Base-by-base conservation (phyloP, 371 early-diverging fungal genomes). In the Mucor circinelloides region DNA sequence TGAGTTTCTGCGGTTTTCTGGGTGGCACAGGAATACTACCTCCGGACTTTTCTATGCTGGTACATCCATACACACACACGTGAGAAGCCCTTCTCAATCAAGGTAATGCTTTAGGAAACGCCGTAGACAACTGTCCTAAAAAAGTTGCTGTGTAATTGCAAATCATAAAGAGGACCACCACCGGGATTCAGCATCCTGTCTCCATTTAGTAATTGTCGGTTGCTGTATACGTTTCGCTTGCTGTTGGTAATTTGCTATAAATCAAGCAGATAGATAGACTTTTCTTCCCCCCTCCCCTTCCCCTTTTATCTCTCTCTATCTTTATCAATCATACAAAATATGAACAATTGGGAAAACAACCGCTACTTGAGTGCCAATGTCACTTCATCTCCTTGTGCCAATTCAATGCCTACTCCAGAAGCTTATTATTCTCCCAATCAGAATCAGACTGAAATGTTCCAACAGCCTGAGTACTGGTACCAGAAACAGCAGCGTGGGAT, bases 51-150 rank as follows among this genome's bases (percentile, higher is more conserved):
- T 19, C 17, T 44, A 44, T 44, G 36, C 36, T 36, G 10, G 36
- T 36, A 12, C 36, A 12, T 36, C 36, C 36, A 44, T 44, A 44
- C 13, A 50, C 19, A 40, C 17, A 48, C 50, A 50, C 50, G 50
- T 50, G 50, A 50, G 50, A 50, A 25, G 50, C 2, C 13, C 44
- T 44, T n/a, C 19, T 44, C 21, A 50, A 50, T 50, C 50, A 23
- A 50, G 50, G 23, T 50, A n/a, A 50, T 50, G 50, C 25, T 50
- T 50, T 50, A 50, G 50, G 50, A 50, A 50, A 50, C 50, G 50
- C 50, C 50, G 50, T 21, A 21, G 50, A 50, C 25, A 50, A 50
- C 21, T 50, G 50, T 50, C 50, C 50, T 23, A 50, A 50, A 50
- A 50, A 50, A 50, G 50, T 25, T 50, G 44, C 44, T 44, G 44